Percentiles rank a stretch among this genome's conserved stretches.
Conservation (phyloP, 352 stramenopile genomes). For the Achlya hypogyna region DNA sequence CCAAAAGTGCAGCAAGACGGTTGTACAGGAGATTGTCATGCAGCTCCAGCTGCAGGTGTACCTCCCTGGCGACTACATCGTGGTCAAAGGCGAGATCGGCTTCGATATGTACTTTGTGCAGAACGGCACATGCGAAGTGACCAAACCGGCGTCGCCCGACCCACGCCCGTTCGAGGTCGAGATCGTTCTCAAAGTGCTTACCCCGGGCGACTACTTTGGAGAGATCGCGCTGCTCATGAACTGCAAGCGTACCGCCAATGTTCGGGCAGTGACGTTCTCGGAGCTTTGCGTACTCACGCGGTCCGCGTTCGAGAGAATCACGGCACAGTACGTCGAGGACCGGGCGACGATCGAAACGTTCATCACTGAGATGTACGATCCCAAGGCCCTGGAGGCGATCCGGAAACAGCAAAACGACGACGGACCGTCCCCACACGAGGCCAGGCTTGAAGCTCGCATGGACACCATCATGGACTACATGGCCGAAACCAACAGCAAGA, state of each 20-base stretch:
- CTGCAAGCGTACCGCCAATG: constrained; percentile 75
- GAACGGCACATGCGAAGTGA: constrained; percentile 68
- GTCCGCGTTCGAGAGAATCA: constrained; percentile 69
- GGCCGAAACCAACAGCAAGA: background rate
- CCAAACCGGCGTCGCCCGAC: constrained; percentile 36
- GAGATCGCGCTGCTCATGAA: constrained; percentile 79
- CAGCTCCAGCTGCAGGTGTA: constrained; percentile 75
- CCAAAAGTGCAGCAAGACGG: constrained; percentile 68
- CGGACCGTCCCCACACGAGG: background rate
- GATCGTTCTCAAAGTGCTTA: constrained; percentile 20
- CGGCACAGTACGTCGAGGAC: constrained; percentile 62
- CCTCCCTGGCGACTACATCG: constrained; percentile 78
- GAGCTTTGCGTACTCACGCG: constrained; percentile 67
- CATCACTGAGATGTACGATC: constrained; percentile 83
- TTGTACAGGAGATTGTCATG: constrained; percentile 78
- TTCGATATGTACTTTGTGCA: constrained; percentile 88
- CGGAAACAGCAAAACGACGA: constrained; percentile 45
- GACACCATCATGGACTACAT: background rate
- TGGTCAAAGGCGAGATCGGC: constrained; percentile 71
- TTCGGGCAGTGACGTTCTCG: constrained; percentile 57
- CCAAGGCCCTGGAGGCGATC: constrained; percentile 56
- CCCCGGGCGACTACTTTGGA: constrained; percentile 70
- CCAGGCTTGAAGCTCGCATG: background rate
- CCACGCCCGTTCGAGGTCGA: background rate
- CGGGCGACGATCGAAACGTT: constrained; percentile 75